Evolutionary conservation across 129 eudicot species (phyloP).

Genomic region (Artemisia annua): DNA sequence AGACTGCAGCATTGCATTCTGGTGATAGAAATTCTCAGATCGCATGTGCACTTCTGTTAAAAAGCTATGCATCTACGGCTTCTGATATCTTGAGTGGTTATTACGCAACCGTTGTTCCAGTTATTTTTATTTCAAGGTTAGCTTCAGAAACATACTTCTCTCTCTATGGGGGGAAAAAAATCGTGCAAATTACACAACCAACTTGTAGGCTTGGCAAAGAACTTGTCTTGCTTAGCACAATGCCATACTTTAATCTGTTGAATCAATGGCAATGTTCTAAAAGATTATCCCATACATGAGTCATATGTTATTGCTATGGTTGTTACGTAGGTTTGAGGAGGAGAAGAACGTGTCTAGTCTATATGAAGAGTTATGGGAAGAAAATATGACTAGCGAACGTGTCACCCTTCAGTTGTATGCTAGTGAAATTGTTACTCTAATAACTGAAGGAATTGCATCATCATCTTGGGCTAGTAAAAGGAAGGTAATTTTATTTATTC

Average conservation of each 20-base stretch:
- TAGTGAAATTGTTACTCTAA: constrained; percentile 73
- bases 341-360: constrained; percentile 77
- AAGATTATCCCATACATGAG: not conserved
- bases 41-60: constrained; percentile 77
- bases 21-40: constrained; percentile 88
- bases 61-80: constrained; percentile 83
- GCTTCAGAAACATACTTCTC: constrained; percentile 14
- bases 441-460: constrained; percentile 66
- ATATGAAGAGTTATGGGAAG: constrained; percentile 96
- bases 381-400: constrained; percentile 89
- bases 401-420: constrained; percentile 82
- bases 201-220: too few species aligned
- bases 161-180: not conserved
- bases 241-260: not conserved
- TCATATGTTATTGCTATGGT: constrained; percentile 12
- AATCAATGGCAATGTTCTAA: not conserved
- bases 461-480: constrained; percentile 90
- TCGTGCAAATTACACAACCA: too few species aligned
- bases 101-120: constrained; percentile 74
- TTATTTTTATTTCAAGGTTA: constrained; percentile 82
- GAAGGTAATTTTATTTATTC: constrained; percentile 51
- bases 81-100: constrained; percentile 72
- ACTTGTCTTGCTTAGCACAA: not conserved
- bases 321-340: constrained; percentile 81
- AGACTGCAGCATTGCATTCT: constrained; percentile 71